These are phyloP conservation scores for Marasmius fiardii DNA, from an alignment of 1,284 basidiomycete genomes.

Conservation along the genomic window DNA sequence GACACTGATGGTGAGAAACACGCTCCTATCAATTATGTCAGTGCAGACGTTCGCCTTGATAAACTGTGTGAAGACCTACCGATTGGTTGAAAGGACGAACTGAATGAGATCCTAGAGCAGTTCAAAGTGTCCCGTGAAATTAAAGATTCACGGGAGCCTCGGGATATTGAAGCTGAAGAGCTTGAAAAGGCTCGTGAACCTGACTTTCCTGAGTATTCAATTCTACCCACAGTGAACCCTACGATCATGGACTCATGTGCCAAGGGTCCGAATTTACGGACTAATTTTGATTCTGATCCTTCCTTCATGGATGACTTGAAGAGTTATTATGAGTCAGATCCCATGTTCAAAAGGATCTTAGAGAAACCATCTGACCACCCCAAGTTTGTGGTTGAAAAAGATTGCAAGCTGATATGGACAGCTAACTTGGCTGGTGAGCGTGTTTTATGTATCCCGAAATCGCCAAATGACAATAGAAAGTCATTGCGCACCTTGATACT, in stretches of 20 bases:
- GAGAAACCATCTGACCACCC: not conserved
- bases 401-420: constrained; percentile 4
- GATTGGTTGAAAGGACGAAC: constrained; percentile 11
- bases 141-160: not conserved
- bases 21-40: not conserved
- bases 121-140: not conserved
- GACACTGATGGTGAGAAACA: not conserved
- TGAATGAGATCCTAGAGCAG: not conserved
- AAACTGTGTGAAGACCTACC: not conserved
- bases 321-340: not conserved
- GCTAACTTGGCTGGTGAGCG: not conserved
- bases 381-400: not conserved
- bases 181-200: not conserved
- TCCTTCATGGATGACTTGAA: not conserved
- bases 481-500: constrained; percentile 20
- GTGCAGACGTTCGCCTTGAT: not conserved
- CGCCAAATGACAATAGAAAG: not conserved
- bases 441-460: constrained; percentile 3
- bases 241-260: not conserved
- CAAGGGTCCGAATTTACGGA: not conserved
- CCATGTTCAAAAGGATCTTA: not conserved
- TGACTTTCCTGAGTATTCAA: not conserved
- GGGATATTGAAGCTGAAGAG: too few relatives aligned
- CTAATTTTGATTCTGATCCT: not conserved
- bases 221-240: not conserved